phyloP scores from a whole-genome alignment of 2,329 filamentous ascomycete genomes.

The Colletotrichum gloeosporioides region DNA sequence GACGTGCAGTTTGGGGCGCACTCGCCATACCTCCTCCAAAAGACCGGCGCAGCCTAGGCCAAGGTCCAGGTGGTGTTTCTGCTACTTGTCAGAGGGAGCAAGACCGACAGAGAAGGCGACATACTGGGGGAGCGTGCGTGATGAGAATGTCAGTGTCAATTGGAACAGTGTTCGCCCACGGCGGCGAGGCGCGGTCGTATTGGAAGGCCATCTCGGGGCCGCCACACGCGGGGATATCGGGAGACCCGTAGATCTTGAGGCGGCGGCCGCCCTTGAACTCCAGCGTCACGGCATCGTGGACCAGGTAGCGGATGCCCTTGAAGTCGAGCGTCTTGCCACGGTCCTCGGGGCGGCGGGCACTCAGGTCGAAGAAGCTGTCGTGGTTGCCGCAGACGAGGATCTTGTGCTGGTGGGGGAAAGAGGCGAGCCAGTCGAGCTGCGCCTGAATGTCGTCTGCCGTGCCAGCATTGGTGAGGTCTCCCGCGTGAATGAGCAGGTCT shows the following conservation, averaged over 20 bases:
- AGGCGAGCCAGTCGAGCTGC: conserved; percentile 83
- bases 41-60: conserved; percentile 75
- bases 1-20: conserved; percentile 77
- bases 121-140: conserved; percentile 79
- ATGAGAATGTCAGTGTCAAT: conserved; percentile 77
- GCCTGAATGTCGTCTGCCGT: conserved; percentile 75
- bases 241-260: conserved; percentile 79
- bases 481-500: conserved; percentile 88
- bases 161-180: conserved; percentile 77
- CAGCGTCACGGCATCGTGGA: conserved; percentile 70
- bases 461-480: conserved; percentile 81
- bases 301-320: conserved; percentile 75
- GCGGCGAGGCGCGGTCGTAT: conserved; percentile 68
- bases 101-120: conserved; percentile 3
- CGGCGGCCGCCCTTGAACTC: conserved; percentile 64
- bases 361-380: conserved; percentile 81
- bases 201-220: conserved; percentile 78
- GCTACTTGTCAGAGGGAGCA: neutral
- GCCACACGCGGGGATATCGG: conserved; percentile 81
- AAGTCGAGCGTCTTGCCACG: conserved; percentile 65
- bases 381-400: conserved; percentile 88
- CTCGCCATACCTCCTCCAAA: conserved; percentile 74
- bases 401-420: conserved; percentile 79
- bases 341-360: conserved; percentile 63
- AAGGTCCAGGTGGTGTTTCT: conserved; percentile 72